Percentiles rank a stretch among this genome's conserved stretches.
These are phyloP conservation scores for Colletotrichum paranaense DNA, from an alignment of 2,329 filamentous ascomycete species.

Conservation along the genomic window DNA sequence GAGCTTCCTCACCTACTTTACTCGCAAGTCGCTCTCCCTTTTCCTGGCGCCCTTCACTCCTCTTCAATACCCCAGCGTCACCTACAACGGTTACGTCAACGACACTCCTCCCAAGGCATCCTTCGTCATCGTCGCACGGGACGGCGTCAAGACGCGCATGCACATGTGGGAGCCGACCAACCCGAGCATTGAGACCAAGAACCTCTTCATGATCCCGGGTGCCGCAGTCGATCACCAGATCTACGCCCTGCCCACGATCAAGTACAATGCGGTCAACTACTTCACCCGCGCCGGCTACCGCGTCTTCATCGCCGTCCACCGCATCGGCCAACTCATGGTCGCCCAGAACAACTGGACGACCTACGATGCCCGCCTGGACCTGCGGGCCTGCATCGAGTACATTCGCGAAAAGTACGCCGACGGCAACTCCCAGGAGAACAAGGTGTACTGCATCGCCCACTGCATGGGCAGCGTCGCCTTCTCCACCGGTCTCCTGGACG, in stretches of 20 bases:
- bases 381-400: conserved; percentile 64
- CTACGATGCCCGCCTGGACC: conserved; percentile 69
- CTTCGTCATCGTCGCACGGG: conserved; percentile 60
- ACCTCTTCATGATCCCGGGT: conserved; percentile 71
- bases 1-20: conserved; percentile 67
- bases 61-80: conserved; percentile 64
- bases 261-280: conserved; percentile 72
- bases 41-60: conserved; percentile 65
- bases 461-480: conserved; percentile 73
- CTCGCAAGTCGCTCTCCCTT: conserved; percentile 61
- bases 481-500: conserved; percentile 69
- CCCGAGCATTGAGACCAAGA: conserved; percentile 51
- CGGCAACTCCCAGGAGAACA: conserved; percentile 42
- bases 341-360: conserved; percentile 67
- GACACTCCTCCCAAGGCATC: conserved; percentile 56
- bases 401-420: conserved; percentile 56
- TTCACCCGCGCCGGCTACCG: conserved; percentile 70
- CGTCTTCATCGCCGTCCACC: conserved; percentile 67
- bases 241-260: conserved; percentile 71
- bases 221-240: conserved; percentile 73
- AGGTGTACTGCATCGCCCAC: conserved; percentile 69
- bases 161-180: conserved; percentile 67
- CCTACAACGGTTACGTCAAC: conserved; percentile 64
- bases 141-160: conserved; percentile 64
- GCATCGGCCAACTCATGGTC: conserved; percentile 65